phyloP scores from a whole-genome alignment of 306 rosid genomes.

The Begonia masoniana region DNA sequence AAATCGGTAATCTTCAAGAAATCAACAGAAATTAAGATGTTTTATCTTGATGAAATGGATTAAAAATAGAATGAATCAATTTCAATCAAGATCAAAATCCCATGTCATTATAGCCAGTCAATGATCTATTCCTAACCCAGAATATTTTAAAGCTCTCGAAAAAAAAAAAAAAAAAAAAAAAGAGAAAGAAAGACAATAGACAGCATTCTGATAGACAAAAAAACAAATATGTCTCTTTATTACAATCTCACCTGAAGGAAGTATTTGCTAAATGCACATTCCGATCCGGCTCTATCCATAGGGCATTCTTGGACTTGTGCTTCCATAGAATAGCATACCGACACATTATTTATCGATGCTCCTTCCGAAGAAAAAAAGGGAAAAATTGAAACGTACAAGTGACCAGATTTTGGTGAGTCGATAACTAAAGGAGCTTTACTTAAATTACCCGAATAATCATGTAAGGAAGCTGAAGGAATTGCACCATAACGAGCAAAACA shows the following conservation, averaged over 20 bases:
- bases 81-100: background rate
- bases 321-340: slow-evolving; percentile 64
- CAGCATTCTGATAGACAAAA: no score
- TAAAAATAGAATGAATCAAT: background rate
- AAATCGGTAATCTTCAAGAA: slow-evolving; percentile 23
- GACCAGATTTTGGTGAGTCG: slow-evolving; percentile 58
- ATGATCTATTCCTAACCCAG: no score
- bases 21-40: slow-evolving; percentile 21
- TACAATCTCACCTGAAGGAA: slow-evolving; percentile 58
- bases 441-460: slow-evolving; percentile 62
- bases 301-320: slow-evolving; percentile 62
- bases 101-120: no score
- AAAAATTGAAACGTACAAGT: slow-evolving; percentile 50
- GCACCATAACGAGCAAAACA: slow-evolving; percentile 80
- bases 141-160: background rate
- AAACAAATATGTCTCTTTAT: background rate
- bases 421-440: slow-evolving; percentile 43
- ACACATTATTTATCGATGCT: slow-evolving; percentile 21
- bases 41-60: slow-evolving; percentile 2
- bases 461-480: slow-evolving; percentile 48
- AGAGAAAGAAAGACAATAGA: no score
- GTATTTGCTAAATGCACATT: slow-evolving; percentile 57
- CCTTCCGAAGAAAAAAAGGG: slow-evolving; percentile 40
- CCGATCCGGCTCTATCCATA: slow-evolving; percentile 66
- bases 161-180: no score